Evolutionary conservation across 2,329 filamentous ascomycete species (phyloP).

Genomic region (Calonectria pseudoreteaudii): DNA sequence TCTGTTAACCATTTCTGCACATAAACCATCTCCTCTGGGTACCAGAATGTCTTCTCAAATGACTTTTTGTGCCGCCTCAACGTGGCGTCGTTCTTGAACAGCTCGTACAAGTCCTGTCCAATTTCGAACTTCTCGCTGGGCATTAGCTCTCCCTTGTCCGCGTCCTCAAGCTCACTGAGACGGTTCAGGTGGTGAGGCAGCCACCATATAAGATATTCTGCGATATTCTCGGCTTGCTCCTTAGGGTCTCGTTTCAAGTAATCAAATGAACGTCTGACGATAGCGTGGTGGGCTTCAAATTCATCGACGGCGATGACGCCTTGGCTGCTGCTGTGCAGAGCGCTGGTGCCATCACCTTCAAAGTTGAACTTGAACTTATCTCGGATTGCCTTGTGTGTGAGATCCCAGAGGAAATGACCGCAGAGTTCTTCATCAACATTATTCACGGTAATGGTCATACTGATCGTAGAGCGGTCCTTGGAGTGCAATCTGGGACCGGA

Average conservation of each 20-base stretch:
- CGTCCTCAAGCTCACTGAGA: neutral
- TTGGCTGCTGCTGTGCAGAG: neutral
- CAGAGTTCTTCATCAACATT: neutral
- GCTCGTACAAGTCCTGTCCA: neutral
- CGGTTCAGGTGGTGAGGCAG: neutral
- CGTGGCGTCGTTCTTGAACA: neutral
- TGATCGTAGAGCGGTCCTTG: neutral
- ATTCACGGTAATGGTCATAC: neutral
- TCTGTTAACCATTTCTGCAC: neutral
- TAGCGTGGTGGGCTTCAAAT: neutral
- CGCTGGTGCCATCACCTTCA: neutral
- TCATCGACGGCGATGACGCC: neutral
- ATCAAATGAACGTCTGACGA: neutral
- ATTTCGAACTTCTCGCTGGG: neutral
- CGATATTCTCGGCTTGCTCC: neutral
- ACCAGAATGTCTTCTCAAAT: neutral
- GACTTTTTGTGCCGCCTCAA: neutral
- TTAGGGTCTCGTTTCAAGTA: neutral
- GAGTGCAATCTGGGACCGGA: neutral
- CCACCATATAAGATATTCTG: neutral
- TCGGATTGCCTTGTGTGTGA: neutral
- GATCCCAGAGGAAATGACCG: neutral
- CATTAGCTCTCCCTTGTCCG: neutral
- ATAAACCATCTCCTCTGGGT: neutral
- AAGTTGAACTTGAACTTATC: conserved; percentile 9